Percentiles rank a stretch among this genome's conserved stretches.
Evolutionary conservation across 2,329 filamentous ascomycete genomes (phyloP).

Genomic region (Xylaria sp.): DNA sequence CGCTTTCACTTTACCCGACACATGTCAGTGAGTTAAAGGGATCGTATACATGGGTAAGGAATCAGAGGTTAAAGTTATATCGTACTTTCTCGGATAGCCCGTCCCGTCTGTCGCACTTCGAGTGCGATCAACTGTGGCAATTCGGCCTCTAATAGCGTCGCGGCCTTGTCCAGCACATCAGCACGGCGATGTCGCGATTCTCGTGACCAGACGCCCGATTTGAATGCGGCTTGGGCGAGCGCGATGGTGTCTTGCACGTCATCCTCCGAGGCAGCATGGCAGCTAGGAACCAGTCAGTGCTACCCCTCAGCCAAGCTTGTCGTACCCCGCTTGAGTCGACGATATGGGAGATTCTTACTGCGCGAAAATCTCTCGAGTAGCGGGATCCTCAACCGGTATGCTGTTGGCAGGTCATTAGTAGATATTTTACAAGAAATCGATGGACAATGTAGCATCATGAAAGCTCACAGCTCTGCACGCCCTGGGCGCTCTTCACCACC

Average conservation of each 20-base stretch:
- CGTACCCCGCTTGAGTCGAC: background rate
- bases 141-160: constrained; percentile 62
- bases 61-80: background rate
- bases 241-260: constrained; percentile 58
- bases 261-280: constrained; percentile 58
- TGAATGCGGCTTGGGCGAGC: constrained; percentile 59
- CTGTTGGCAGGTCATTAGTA: constrained; percentile 47
- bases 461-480: constrained; percentile 58
- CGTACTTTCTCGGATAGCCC: constrained; percentile 70
- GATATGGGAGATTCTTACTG: constrained; percentile 51
- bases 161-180: constrained; percentile 70
- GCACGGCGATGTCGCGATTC: constrained; percentile 68
- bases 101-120: constrained; percentile 75
- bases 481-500: constrained; percentile 55
- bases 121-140: constrained; percentile 69
- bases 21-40: background rate
- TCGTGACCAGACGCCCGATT: constrained; percentile 66
- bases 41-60: background rate
- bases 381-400: constrained; percentile 64
- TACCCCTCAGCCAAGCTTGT: background rate
- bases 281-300: constrained; percentile 49
- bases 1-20: constrained; percentile 61
- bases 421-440: background rate
- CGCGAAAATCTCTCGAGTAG: constrained; percentile 64
- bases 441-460: constrained; percentile 29